phyloP scores from a whole-genome alignment of 1,139 yeast species.

The Pichia inconspicua region DNA sequence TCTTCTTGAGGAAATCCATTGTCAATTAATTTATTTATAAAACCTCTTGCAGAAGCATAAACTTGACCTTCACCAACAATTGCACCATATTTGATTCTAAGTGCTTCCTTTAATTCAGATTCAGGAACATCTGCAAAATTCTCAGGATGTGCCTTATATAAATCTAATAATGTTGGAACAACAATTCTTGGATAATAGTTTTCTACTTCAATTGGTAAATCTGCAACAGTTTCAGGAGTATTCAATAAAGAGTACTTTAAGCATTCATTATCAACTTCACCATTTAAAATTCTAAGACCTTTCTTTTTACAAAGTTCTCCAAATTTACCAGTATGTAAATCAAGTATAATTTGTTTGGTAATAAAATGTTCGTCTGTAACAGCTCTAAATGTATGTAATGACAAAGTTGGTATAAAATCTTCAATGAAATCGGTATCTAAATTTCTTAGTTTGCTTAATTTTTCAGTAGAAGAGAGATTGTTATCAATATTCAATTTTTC shows the following conservation, averaged over 20 bases:
- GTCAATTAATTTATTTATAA: slow-evolving; percentile 24
- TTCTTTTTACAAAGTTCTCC: slow-evolving; percentile 23
- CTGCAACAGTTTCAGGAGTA: slow-evolving; percentile 27
- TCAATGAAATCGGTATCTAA: slow-evolving; percentile 20
- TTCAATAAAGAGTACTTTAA: slow-evolving; percentile 29
- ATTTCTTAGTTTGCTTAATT: slow-evolving; percentile 13
- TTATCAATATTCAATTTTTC: slow-evolving; percentile 16
- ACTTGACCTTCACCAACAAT: slow-evolving; percentile 36
- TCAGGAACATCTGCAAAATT: slow-evolving; percentile 15
- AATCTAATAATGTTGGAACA: slow-evolving; percentile 25
- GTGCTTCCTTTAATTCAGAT: slow-evolving; percentile 16
- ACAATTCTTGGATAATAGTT: slow-evolving; percentile 32
- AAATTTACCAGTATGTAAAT: slow-evolving; percentile 30
- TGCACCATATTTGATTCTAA: slow-evolving; percentile 27
- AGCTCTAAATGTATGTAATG: slow-evolving; percentile 34
- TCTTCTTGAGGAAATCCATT: slow-evolving; percentile 26
- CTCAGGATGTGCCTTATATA: slow-evolving; percentile 24
- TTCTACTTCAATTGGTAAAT: slow-evolving; percentile 27
- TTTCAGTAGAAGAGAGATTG: slow-evolving; percentile 11
- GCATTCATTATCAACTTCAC: slow-evolving; percentile 35
- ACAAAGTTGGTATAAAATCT: slow-evolving; percentile 27
- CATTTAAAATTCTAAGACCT: slow-evolving; percentile 28
- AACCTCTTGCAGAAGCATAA: slow-evolving; percentile 31
- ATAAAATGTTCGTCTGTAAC: slow-evolving; percentile 33
- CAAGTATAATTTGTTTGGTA: slow-evolving; percentile 25